A percentile compares a stretch with the other conserved stretches of the same genome.
These are phyloP conservation scores for Erodium moschatum DNA, from an alignment of 441 rosid species.

Conservation along the genomic window DNA sequence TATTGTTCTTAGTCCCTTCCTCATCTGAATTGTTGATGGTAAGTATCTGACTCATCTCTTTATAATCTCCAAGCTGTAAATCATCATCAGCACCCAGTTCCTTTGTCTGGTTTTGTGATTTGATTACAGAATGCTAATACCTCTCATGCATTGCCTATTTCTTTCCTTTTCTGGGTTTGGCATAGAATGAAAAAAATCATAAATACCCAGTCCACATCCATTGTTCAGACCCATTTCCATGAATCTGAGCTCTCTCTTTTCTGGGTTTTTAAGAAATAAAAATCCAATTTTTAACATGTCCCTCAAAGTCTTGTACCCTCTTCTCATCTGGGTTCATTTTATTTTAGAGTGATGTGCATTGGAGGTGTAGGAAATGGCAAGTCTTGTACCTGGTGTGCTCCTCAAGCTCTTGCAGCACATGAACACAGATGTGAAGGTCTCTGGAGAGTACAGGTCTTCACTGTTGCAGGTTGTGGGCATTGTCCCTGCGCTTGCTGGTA, in stretches of 20 bases:
- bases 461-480: conserved; percentile 84
- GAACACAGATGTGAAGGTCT: conserved; percentile 86
- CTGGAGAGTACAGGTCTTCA: conserved; percentile 88
- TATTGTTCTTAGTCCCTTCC: conserved; percentile 20
- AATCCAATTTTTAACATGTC: conserved; percentile 12
- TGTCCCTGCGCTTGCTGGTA: conserved; percentile 87
- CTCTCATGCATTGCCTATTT: not conserved
- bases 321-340: conserved; percentile 16
- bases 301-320: conserved; percentile 16
- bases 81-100: not conserved
- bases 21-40: conserved; percentile 23
- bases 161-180: conserved; percentile 5
- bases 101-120: not conserved
- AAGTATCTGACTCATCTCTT: conserved; percentile 11
- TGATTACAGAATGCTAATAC: too few relatives aligned
- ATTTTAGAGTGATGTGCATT: conserved; percentile 33
- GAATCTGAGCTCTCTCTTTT: not conserved
- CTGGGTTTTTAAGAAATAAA: conserved; percentile 26
- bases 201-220: conserved; percentile 14
- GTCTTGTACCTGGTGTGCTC: conserved; percentile 61
- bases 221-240: conserved; percentile 17
- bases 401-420: conserved; percentile 91
- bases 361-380: conserved; percentile 51
- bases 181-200: not conserved
- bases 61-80: conserved; percentile 25